phyloP scores from a whole-genome alignment of 2,329 filamentous ascomycete species.

The Ophiocordyceps polyrhachis-furcata region DNA sequence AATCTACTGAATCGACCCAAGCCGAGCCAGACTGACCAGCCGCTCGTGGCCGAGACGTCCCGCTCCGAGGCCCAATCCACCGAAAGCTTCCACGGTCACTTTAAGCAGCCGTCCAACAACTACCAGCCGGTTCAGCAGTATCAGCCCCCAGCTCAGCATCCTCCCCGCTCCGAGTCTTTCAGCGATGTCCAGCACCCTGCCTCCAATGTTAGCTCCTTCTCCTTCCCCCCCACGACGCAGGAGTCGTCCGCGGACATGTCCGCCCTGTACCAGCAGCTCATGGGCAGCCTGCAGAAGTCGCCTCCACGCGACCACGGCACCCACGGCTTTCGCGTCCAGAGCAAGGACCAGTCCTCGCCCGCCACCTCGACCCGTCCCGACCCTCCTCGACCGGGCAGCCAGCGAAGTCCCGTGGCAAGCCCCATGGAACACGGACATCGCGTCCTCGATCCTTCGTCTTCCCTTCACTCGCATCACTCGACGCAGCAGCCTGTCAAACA shows the following conservation, averaged over 20 bases:
- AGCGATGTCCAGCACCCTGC: constrained; percentile 7
- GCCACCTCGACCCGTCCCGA: constrained; percentile 19
- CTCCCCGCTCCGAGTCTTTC: constrained; percentile 8
- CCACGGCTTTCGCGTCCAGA: constrained; percentile 27
- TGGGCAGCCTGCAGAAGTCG: constrained; percentile 17
- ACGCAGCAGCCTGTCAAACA: constrained; percentile 6
- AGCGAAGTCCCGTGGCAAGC: constrained; percentile 24
- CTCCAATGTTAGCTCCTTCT: constrained; percentile 9
- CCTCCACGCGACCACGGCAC: constrained; percentile 20
- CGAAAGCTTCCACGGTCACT: constrained; percentile 13
- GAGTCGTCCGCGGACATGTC: constrained; percentile 15
- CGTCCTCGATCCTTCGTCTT: constrained; percentile 17
- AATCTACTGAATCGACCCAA: constrained; percentile 69
- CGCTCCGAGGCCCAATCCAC: constrained; percentile 25
- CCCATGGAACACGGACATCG: constrained; percentile 24
- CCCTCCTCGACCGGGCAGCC: constrained; percentile 19
- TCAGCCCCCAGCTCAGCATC: constrained; percentile 7
- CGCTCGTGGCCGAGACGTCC: constrained; percentile 20
- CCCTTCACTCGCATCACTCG: constrained; percentile 11
- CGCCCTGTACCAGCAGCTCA: constrained; percentile 18
- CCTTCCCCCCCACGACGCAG: constrained; percentile 16
- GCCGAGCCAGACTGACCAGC: constrained; percentile 37
- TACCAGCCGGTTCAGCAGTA: constrained; percentile 10
- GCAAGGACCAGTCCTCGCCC: constrained; percentile 26
- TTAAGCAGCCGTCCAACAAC: constrained; percentile 10